Percentiles rank a stretch among this genome's conserved stretches.
Evolutionary conservation across 345 rosid genomes (phyloP).

Genomic region (Crucihimalaya himalaica): DNA sequence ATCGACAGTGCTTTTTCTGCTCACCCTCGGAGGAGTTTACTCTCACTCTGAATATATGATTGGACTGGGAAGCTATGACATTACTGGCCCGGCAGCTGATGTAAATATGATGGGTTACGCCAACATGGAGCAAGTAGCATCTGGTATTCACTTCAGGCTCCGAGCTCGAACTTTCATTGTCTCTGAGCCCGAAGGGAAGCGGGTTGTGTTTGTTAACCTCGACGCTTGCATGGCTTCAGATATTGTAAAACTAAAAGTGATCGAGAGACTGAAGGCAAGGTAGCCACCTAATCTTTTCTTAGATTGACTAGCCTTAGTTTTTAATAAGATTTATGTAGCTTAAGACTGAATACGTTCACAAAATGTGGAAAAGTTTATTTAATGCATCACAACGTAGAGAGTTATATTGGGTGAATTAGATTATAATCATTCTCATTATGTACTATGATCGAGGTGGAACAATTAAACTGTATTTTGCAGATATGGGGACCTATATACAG

Average conservation of each 20-base stretch:
- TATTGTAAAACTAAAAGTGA: slow-evolving; percentile 77
- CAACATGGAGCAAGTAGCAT: slow-evolving; percentile 71
- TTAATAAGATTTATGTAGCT: neutral
- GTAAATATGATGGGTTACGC: slow-evolving; percentile 99
- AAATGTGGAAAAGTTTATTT: no score
- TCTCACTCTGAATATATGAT: slow-evolving; percentile 68
- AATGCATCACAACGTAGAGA: no score
- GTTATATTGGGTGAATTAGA: no score
- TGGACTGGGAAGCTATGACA: slow-evolving; percentile 96
- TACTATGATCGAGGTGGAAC: no score
- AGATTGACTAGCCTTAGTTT: neutral
- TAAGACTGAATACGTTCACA: neutral
- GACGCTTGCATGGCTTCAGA: slow-evolving; percentile 99
- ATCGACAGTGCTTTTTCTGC: slow-evolving; percentile 46
- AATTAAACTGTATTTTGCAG: slow-evolving; percentile 46
- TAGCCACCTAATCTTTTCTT: slow-evolving; percentile 30
- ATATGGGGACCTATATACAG: slow-evolving; percentile 85
- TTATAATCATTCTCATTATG: no score
- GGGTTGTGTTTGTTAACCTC: slow-evolving; percentile 80
- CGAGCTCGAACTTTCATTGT: slow-evolving; percentile 85
- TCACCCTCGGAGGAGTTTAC: slow-evolving; percentile 29
- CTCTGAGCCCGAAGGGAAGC: slow-evolving; percentile 72
- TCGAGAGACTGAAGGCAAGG: slow-evolving; percentile 91
- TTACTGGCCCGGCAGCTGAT: slow-evolving; percentile 98
- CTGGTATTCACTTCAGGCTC: slow-evolving; percentile 91